A percentile compares a stretch with the other conserved stretches of the same genome.
Evolutionary conservation across 805 yeast genomes (phyloP).

Genomic region (Candida piceae): DNA sequence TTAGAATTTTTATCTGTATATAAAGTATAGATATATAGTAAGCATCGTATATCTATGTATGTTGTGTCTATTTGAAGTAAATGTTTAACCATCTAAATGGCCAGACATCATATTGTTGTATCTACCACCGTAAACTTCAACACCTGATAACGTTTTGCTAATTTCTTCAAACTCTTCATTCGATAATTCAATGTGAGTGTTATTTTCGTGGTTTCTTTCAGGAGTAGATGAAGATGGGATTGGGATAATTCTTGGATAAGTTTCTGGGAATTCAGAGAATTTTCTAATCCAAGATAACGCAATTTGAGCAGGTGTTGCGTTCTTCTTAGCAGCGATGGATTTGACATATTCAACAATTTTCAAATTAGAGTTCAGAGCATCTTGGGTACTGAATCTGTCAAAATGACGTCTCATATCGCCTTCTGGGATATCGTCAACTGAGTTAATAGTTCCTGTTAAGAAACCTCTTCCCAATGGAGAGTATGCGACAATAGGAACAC

Average conservation of each 20-base stretch:
- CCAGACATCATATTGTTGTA: constrained; percentile 14
- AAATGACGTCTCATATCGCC: constrained; percentile 49
- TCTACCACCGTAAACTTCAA: constrained; percentile 45
- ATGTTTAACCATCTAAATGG: constrained; percentile 4
- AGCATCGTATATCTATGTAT: no score
- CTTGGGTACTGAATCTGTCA: constrained; percentile 59
- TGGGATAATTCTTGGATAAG: constrained; percentile 57
- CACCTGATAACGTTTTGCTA: constrained; percentile 37
- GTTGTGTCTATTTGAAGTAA: constrained; percentile 1
- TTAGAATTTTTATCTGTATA: no score
- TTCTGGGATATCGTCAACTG: constrained; percentile 42
- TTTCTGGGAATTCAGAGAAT: constrained; percentile 31
- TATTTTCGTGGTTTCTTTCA: constrained; percentile 58
- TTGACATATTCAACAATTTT: constrained; percentile 43
- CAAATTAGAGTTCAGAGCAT: constrained; percentile 45
- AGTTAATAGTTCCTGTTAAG: constrained; percentile 56
- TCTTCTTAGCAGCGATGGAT: constrained; percentile 41
- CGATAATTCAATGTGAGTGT: constrained; percentile 40
- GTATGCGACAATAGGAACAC: constrained; percentile 69
- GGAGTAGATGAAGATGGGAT: constrained; percentile 73
- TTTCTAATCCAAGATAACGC: constrained; percentile 64
- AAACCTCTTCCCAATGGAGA: constrained; percentile 82
- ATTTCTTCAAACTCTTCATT: constrained; percentile 55
- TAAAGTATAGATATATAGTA: no score
- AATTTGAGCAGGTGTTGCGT: constrained; percentile 56